These are phyloP conservation scores for Colletotrichum brevisporum DNA, from an alignment of 2,329 filamentous ascomycete species.

Conservation along the genomic window DNA sequence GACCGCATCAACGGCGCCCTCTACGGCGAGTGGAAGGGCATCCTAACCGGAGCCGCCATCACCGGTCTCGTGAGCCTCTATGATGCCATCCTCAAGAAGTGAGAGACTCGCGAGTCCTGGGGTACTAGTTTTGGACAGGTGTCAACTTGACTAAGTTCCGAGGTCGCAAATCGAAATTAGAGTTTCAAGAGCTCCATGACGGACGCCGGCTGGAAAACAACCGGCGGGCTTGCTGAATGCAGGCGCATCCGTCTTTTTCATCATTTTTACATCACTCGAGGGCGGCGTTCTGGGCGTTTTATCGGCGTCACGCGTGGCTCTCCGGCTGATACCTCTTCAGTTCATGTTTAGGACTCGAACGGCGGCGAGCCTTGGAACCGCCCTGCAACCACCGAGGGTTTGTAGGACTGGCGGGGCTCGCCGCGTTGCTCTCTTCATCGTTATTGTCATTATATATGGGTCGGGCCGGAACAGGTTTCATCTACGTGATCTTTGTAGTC, in stretches of 20 bases:
- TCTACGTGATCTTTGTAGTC: neutral
- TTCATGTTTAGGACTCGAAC: constrained; percentile 9
- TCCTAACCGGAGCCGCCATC: constrained; percentile 78
- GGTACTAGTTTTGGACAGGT: neutral
- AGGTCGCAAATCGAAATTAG: neutral
- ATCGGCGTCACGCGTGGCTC: constrained; percentile 39
- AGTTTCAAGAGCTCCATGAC: neutral
- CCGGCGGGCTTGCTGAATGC: neutral
- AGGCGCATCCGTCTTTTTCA: constrained; percentile 5
- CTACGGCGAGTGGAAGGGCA: constrained; percentile 79
- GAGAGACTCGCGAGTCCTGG: constrained; percentile 41
- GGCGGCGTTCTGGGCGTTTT: constrained; percentile 41
- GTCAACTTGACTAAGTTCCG: neutral
- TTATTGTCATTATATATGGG: neutral
- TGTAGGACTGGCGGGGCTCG: neutral
- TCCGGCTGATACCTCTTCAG: constrained; percentile 39
- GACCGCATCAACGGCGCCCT: constrained; percentile 75
- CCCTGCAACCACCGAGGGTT: neutral
- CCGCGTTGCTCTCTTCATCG: neutral
- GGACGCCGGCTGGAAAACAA: neutral
- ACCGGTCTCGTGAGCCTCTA: constrained; percentile 80
- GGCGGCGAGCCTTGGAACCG: neutral
- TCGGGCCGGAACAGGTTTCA: neutral
- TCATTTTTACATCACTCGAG: constrained; percentile 23
- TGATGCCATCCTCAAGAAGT: constrained; percentile 82